phyloP scores from a whole-genome alignment of 1,284 basidiomycete species.

The Cryptococcus amylolentus region DNA sequence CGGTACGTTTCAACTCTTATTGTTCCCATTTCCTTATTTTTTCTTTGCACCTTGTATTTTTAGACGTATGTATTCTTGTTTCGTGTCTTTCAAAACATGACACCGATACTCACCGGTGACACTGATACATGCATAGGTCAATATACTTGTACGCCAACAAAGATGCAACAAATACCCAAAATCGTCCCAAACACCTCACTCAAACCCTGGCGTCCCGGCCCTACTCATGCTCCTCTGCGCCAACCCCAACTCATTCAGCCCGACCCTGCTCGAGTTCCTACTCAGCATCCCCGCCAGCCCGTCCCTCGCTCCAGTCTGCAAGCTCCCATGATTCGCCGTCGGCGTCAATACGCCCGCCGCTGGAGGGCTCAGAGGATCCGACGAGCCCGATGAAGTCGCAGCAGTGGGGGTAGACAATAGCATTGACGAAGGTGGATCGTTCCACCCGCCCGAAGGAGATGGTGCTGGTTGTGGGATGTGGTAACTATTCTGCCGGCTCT shows the following conservation, averaged over 20 bases:
- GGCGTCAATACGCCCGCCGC: slow-evolving; percentile 26
- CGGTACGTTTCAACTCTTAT: too few species aligned
- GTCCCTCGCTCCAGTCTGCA: background rate
- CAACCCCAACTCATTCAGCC: slow-evolving; percentile 41
- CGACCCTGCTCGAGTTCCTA: slow-evolving; percentile 44
- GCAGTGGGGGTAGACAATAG: slow-evolving; percentile 8
- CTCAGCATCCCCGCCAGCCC: slow-evolving; percentile 16
- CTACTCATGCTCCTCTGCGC: slow-evolving; percentile 37
- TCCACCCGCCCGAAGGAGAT: slow-evolving; percentile 37
- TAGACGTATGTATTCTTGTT: too few species aligned
- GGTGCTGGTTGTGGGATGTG: too few species aligned
- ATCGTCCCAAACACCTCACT: slow-evolving; percentile 11
- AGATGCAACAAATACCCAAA: background rate
- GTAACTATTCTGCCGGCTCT: too few species aligned
- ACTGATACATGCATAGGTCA: background rate
- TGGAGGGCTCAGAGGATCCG: background rate
- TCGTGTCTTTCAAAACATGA: too few species aligned
- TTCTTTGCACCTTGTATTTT: too few species aligned
- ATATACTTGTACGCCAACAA: background rate
- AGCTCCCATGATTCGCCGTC: slow-evolving; percentile 9
- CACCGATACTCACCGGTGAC: background rate
- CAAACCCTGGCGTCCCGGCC: slow-evolving; percentile 26
- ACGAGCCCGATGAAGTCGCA: background rate
- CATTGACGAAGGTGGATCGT: slow-evolving; percentile 42
- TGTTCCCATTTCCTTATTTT: too few species aligned